These are phyloP conservation scores for Lichina pygmaea DNA, from an alignment of 495 filamentous ascomycete genomes.

Conservation along the genomic window DNA sequence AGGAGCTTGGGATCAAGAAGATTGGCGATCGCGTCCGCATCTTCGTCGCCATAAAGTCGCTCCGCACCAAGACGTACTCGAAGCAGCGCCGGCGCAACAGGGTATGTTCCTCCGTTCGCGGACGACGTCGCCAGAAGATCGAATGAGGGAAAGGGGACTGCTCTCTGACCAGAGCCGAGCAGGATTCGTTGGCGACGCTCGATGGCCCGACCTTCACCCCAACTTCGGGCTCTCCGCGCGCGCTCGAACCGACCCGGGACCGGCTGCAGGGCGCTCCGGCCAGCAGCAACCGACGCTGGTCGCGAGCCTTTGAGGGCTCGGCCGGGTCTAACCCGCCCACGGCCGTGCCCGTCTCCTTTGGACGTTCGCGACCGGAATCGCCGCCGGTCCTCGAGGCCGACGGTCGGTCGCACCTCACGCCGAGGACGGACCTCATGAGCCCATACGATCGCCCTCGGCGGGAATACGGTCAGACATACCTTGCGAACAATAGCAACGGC, in stretches of 20 bases:
- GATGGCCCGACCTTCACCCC: slow-evolving; percentile 32
- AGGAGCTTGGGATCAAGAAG: slow-evolving; percentile 97
- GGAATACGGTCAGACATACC: slow-evolving; percentile 24
- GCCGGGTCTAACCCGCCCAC: slow-evolving; percentile 3
- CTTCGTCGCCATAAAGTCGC: slow-evolving; percentile 73
- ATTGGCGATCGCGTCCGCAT: slow-evolving; percentile 93
- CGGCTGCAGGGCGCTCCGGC: slow-evolving; percentile 19
- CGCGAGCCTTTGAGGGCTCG: slow-evolving; percentile 26
- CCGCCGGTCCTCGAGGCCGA: slow-evolving; percentile 34
- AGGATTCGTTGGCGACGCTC: slow-evolving; percentile 48
- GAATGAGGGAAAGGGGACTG: slow-evolving; percentile 3
- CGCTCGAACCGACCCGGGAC: slow-evolving; percentile 20
- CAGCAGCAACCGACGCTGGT: slow-evolving; percentile 37
- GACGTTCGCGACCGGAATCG: slow-evolving; percentile 36
- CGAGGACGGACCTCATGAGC: slow-evolving; percentile 13
- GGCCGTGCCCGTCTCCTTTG: slow-evolving; percentile 18
- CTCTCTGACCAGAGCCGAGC: slow-evolving; percentile 3
- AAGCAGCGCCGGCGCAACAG: slow-evolving; percentile 68
- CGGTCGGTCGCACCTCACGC: slow-evolving; percentile 7
- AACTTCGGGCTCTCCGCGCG: slow-evolving; percentile 38
- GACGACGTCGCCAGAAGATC: slow-evolving; percentile 4
- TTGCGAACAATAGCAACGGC: slow-evolving; percentile 3
- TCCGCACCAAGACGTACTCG: slow-evolving; percentile 60
- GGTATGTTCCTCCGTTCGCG: slow-evolving; percentile 21
- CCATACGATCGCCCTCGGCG: slow-evolving; percentile 22